Evolutionary conservation across 345 rosid genomes (phyloP).

Genomic region (Geranium brycei): DNA sequence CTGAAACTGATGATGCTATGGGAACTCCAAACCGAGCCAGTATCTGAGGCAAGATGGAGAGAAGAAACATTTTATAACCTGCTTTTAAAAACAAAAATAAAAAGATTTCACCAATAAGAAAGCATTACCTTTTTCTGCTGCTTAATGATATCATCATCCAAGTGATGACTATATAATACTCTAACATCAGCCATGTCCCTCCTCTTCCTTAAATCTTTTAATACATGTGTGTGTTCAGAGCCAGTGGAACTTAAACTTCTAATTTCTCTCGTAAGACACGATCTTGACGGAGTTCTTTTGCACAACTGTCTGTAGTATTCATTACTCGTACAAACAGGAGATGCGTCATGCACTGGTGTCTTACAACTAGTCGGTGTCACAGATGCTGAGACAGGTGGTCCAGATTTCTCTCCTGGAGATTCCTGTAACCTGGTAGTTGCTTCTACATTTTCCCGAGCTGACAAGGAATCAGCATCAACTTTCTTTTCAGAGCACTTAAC

Average conservation of each 20-base stretch:
- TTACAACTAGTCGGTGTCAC: slow-evolving; percentile 23
- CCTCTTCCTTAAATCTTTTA: slow-evolving; percentile 54
- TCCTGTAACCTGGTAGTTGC: slow-evolving; percentile 12
- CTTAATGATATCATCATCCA: slow-evolving; percentile 60
- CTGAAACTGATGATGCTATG: slow-evolving; percentile 44
- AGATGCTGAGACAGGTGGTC: slow-evolving; percentile 16
- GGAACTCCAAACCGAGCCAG: slow-evolving; percentile 50
- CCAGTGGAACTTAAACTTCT: slow-evolving; percentile 28
- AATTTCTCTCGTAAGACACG: slow-evolving; percentile 35
- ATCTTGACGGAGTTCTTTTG: slow-evolving; percentile 36
- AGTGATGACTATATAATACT: slow-evolving; percentile 77
- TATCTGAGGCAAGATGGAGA: slow-evolving; percentile 31
- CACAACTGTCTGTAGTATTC: slow-evolving; percentile 52
- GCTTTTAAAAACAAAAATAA: not conserved
- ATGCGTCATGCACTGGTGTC: slow-evolving; percentile 36
- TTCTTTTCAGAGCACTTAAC: slow-evolving; percentile 4
- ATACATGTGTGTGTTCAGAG: slow-evolving; percentile 27
- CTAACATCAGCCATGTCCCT: slow-evolving; percentile 54
- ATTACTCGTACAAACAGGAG: slow-evolving; percentile 75
- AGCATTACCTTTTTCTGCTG: slow-evolving; percentile 67
- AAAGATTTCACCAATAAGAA: slow-evolving; percentile 2
- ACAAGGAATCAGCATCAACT: slow-evolving; percentile 10
- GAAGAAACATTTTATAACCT: slow-evolving; percentile 12
- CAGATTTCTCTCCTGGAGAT: slow-evolving; percentile 16
- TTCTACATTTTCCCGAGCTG: slow-evolving; percentile 10